These are phyloP conservation scores for Mycena citricolor DNA, from an alignment of 1,284 basidiomycete species.

Conservation along the genomic window DNA sequence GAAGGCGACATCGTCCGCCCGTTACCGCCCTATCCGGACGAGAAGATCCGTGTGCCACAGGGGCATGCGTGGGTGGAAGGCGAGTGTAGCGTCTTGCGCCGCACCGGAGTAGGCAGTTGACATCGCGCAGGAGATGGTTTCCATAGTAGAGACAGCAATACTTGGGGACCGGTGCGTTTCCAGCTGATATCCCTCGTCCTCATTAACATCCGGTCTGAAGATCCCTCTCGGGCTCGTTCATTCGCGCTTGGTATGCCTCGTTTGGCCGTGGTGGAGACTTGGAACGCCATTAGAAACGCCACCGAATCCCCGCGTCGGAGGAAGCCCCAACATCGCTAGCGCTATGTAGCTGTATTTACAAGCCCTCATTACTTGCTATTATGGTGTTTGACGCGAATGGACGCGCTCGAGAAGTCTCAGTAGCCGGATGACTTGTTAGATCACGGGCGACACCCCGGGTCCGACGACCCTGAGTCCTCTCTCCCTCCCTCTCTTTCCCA, in stretches of 20 bases:
- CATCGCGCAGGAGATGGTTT: slow-evolving; percentile 63
- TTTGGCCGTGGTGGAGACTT: slow-evolving; percentile 63
- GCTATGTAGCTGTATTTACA: too few species aligned
- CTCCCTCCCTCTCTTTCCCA: too few species aligned
- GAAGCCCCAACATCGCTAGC: too few species aligned
- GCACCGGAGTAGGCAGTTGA: slow-evolving; percentile 2
- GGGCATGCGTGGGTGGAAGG: slow-evolving; percentile 79
- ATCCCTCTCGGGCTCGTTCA: slow-evolving; percentile 63
- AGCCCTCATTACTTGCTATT: too few species aligned
- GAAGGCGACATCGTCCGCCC: slow-evolving; percentile 67
- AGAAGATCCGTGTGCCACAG: slow-evolving; percentile 52
- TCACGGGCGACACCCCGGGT: too few species aligned
- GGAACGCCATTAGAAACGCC: too few species aligned
- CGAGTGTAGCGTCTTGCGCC: slow-evolving; percentile 26
- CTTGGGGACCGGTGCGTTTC: slow-evolving; percentile 62
- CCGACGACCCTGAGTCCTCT: too few species aligned
- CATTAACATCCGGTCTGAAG: slow-evolving; percentile 33
- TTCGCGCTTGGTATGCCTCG: slow-evolving; percentile 55
- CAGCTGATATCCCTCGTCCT: slow-evolving; percentile 1
- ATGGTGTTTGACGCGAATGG: too few species aligned
- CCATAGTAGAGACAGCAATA: slow-evolving; percentile 70
- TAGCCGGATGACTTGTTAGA: too few species aligned
- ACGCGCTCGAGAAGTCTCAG: too few species aligned
- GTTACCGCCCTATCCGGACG: slow-evolving; percentile 66
- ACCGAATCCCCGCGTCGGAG: too few species aligned